phyloP scores from a whole-genome alignment of 2,329 filamentous ascomycete species.

The Talaromyces sp. region DNA sequence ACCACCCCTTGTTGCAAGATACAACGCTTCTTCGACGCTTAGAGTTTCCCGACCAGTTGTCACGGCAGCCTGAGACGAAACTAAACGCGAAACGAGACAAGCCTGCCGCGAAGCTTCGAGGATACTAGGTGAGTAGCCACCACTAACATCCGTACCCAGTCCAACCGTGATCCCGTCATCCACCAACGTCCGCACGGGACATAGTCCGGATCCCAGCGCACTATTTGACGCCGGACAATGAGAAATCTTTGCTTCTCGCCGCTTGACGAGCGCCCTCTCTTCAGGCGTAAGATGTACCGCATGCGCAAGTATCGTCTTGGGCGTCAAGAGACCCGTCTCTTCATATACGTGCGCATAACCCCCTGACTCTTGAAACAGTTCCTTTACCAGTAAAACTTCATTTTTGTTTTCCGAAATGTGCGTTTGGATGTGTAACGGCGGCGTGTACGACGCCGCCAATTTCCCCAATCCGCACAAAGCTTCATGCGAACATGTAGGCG shows the following conservation, averaged over 20 bases:
- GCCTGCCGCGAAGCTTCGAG: conserved; percentile 82
- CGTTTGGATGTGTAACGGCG: conserved; percentile 69
- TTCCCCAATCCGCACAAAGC: conserved; percentile 62
- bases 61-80: conserved; percentile 25
- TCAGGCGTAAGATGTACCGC: conserved; percentile 68
- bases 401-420: conserved; percentile 80
- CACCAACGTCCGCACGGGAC: conserved; percentile 70
- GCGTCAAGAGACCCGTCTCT: conserved; percentile 62
- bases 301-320: conserved; percentile 78
- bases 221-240: conserved; percentile 90
- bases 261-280: conserved; percentile 64
- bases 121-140: conserved; percentile 78
- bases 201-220: conserved; percentile 73
- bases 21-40: conserved; percentile 80
- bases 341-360: conserved; percentile 82
- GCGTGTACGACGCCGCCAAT: conserved; percentile 58
- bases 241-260: conserved; percentile 62
- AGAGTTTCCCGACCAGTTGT: conserved; percentile 60
- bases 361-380: conserved; percentile 62
- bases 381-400: conserved; percentile 68
- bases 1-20: conserved; percentile 82
- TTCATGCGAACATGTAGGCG: conserved; percentile 51
- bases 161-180: conserved; percentile 74
- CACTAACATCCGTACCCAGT: conserved; percentile 85
- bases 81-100: conserved; percentile 70